These are phyloP conservation scores for Penicillium decumbens DNA, from an alignment of 2,329 filamentous ascomycete species.

Conservation along the genomic window DNA sequence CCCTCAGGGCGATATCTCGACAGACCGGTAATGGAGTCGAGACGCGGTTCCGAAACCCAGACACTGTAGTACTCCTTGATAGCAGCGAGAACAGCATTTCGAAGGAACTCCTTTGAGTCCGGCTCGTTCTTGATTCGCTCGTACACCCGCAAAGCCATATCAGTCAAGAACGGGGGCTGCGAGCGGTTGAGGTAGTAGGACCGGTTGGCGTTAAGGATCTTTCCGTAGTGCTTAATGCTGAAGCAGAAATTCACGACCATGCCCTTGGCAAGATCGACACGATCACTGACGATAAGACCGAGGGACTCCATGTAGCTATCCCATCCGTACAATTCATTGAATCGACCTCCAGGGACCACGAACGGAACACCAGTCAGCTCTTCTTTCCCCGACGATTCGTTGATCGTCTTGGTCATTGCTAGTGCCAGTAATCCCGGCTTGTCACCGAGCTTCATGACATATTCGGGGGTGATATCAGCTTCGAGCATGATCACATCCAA, in stretches of 20 bases:
- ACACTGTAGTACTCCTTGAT: constrained; percentile 96
- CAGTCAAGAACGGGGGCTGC: constrained; percentile 93
- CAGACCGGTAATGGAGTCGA: constrained; percentile 71
- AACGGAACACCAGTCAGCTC: constrained; percentile 80
- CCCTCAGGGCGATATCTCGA: constrained; percentile 82
- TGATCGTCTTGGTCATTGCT: constrained; percentile 71
- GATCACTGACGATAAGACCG: constrained; percentile 78
- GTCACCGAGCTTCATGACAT: constrained; percentile 75
- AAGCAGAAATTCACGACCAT: constrained; percentile 98
- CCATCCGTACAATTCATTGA: constrained; percentile 99
- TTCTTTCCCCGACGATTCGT: constrained; percentile 64
- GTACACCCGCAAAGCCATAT: constrained; percentile 92
- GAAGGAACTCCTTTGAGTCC: constrained; percentile 74
- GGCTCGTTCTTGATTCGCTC: constrained; percentile 86
- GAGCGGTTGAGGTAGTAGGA: constrained; percentile 94
- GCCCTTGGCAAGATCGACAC: constrained; percentile 79
- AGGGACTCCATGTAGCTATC: constrained; percentile 98
- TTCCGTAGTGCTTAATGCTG: constrained; percentile 96
- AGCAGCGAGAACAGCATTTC: constrained; percentile 73
- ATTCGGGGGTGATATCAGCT: constrained; percentile 68
- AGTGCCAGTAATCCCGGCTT: constrained; percentile 87
- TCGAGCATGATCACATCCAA: constrained; percentile 79
- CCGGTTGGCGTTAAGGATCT: constrained; percentile 93
- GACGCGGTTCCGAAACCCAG: constrained; percentile 74
- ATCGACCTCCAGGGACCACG: constrained; percentile 93